Base-by-base conservation (phyloP, 208 protist species). In the Acanthamoeba pearcei region DNA sequence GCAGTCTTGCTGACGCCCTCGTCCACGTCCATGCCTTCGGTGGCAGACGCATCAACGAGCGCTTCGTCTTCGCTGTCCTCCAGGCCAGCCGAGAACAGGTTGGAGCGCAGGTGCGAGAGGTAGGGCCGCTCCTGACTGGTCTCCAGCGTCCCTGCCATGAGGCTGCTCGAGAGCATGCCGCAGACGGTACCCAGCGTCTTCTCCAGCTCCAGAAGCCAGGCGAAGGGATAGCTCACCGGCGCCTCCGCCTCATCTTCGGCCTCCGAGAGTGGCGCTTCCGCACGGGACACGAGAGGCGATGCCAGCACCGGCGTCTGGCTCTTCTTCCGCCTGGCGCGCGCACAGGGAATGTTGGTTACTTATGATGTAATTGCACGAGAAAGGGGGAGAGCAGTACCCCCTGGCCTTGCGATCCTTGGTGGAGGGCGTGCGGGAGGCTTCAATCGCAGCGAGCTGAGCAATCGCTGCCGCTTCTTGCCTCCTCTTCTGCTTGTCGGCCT, bases 131-230 rank as follows among this genome's bases (percentile, higher is more conserved):
- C 51, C 19, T 64, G 51, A 13, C 27, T 42, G 51, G 80, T 32
- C 12, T 35, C 42, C 12, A 51, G 35, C 80, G 42, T 35, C 15
- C 80, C 80, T 15, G 51, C 51, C 53, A 88, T 64, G 29, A 88
- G 24, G 19, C 27, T 88, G 51, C 80, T 64, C n/a, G 49, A 57
- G 5, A 88, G 80, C 80, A 46, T 32, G 53, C 51, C 80, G 5
- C 80, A 88, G n/a, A 88, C 29, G n/a, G 49, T 88, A 51, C 51
- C 80, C 9, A 88, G 27, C 19, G 80, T 88, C 49, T 88, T 88
- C 27, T 88, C 80, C 51, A 88, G 53, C 53, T 88, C 80, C 51
- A 88, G 12, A 8, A 88, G 80, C 80, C 80, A 88, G n/a, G 24
- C 80, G 27, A 64, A 88, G 51, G 80, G 53, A 42, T 88, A 88